phyloP scores from a whole-genome alignment of 2,329 filamentous ascomycete genomes.

The Colletotrichum viniferum region DNA sequence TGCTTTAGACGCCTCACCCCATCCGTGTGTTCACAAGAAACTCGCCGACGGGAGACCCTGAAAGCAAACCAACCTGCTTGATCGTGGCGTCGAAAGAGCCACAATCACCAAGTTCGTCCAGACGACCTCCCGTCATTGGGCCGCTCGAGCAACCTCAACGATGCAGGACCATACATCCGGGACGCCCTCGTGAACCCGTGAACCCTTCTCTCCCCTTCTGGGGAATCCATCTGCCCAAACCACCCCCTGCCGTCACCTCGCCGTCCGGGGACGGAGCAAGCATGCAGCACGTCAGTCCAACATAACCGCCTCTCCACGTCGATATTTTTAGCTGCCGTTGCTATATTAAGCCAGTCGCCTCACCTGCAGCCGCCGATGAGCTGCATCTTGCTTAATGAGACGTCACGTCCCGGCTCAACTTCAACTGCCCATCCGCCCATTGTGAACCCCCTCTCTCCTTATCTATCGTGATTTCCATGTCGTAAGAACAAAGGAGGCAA shows the following conservation, averaged over 20 bases:
- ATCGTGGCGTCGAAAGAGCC: not conserved
- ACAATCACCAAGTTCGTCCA: not conserved
- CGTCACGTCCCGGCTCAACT: conserved; percentile 27
- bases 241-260: not conserved
- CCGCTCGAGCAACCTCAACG: not conserved
- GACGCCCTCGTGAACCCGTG: not conserved
- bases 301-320: conserved; percentile 2
- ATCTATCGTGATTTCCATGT: conserved; percentile 1
- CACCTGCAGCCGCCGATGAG: conserved; percentile 37
- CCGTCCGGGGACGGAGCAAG: not conserved
- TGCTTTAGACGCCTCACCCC: conserved; percentile 8
- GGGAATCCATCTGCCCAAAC: not conserved
- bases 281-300: not conserved
- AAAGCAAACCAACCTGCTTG: not conserved
- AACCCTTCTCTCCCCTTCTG: not conserved
- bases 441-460: not conserved
- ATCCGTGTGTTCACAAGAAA: conserved; percentile 4
- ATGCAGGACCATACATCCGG: not conserved
- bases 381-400: conserved; percentile 37
- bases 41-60: not conserved
- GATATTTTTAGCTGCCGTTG: conserved; percentile 39
- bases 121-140: not conserved
- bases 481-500: not conserved
- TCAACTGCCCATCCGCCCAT: not conserved
- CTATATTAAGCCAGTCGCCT: conserved; percentile 41